These are phyloP conservation scores for Trichoderma semiorbis DNA, from an alignment of 2,329 filamentous ascomycete species.

Conservation along the genomic window DNA sequence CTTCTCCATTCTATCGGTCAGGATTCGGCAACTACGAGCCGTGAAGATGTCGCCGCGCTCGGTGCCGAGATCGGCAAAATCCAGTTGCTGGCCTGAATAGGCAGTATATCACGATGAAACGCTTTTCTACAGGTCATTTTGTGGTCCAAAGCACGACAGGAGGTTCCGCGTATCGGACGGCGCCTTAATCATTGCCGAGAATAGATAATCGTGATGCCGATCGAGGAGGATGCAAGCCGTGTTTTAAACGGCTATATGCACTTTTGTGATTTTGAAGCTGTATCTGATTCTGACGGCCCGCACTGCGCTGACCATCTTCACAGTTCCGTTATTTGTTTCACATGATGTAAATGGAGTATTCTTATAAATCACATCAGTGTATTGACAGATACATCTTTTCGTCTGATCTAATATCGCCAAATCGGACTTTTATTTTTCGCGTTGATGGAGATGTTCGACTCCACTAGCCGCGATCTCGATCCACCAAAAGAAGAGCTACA, in stretches of 20 bases:
- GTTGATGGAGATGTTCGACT: neutral
- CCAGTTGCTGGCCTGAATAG: neutral
- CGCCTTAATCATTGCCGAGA: neutral
- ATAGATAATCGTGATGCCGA: neutral
- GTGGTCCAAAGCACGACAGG: neutral
- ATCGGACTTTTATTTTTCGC: neutral
- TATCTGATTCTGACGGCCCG: neutral
- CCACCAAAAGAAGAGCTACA: neutral
- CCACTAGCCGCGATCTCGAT: neutral
- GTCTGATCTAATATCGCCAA: neutral
- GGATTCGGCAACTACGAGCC: neutral
- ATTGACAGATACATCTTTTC: neutral
- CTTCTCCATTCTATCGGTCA: slow-evolving; percentile 5
- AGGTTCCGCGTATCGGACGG: neutral
- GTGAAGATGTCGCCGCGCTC: slow-evolving; percentile 20
- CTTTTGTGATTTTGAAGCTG: neutral
- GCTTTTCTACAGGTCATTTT: neutral
- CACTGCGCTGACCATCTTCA: neutral
- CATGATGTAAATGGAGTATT: neutral
- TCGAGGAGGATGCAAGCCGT: neutral
- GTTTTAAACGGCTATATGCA: neutral
- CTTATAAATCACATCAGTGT: neutral
- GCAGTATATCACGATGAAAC: neutral
- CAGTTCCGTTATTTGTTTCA: neutral
- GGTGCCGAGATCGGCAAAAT: slow-evolving; percentile 26